Conservation (phyloP, 2,329 filamentous ascomycete genomes). For the Knoxdaviesia proteae region DNA sequence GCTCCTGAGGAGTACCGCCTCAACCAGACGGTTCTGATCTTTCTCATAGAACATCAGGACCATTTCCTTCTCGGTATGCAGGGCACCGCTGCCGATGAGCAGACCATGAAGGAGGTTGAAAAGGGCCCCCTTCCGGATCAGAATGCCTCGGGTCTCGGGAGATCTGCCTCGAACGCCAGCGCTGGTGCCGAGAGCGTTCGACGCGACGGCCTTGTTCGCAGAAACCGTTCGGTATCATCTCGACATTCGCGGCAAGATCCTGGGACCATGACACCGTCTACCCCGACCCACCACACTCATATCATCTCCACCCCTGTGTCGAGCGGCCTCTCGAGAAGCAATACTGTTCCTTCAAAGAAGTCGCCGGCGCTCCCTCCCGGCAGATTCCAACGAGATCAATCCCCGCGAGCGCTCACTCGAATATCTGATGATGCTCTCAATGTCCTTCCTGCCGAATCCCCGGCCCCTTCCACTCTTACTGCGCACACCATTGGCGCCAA, state of each 20-base stretch:
- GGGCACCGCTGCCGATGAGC: slow-evolving; percentile 90
- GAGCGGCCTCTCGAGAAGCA: slow-evolving; percentile 44
- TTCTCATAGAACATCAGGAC: slow-evolving; percentile 95
- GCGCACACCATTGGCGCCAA: slow-evolving; percentile 8
- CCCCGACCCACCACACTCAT: slow-evolving; percentile 8
- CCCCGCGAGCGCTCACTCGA: slow-evolving; percentile 5
- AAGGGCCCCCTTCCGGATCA: not conserved
- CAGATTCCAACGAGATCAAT: slow-evolving; percentile 32
- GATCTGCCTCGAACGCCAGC: slow-evolving; percentile 75
- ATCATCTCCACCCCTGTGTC: slow-evolving; percentile 28
- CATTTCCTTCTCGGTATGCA: slow-evolving; percentile 98
- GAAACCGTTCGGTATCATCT: slow-evolving; percentile 89
- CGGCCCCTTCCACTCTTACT: not conserved
- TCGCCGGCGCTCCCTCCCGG: slow-evolving; percentile 50
- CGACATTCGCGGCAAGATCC: slow-evolving; percentile 15
- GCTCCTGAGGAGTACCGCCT: slow-evolving; percentile 80
- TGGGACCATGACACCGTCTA: slow-evolving; percentile 2
- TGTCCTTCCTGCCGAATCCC: slow-evolving; percentile 6
- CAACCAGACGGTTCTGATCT: slow-evolving; percentile 93
- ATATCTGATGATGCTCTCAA: slow-evolving; percentile 3
- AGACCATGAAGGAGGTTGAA: slow-evolving; percentile 26
- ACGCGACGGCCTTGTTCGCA: slow-evolving; percentile 56
- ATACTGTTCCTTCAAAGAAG: slow-evolving; percentile 82
- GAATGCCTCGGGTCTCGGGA: slow-evolving; percentile 29
- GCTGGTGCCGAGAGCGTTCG: slow-evolving; percentile 73